A percentile compares a stretch with the other conserved stretches of the same genome.
These are phyloP conservation scores for Daldinia loculata DNA, from an alignment of 495 filamentous ascomycete genomes.

Conservation along the genomic window DNA sequence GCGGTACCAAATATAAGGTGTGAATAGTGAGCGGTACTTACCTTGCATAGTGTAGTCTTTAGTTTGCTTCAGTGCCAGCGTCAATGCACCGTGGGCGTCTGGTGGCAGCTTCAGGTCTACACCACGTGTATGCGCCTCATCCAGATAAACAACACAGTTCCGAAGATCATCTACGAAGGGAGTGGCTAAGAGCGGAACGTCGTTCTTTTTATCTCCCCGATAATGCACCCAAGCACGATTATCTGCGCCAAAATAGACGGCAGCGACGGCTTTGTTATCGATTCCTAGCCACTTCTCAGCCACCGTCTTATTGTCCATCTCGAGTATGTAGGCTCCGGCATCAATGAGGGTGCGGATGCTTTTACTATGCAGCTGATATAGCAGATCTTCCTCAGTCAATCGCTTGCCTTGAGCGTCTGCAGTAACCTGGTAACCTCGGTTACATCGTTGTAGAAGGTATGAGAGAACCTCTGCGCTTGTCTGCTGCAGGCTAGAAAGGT, in stretches of 20 bases:
- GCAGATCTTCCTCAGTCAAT: conserved; percentile 49
- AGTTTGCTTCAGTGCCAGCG: conserved; percentile 55
- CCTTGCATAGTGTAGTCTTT: conserved; percentile 63
- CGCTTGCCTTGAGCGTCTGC: conserved; percentile 40
- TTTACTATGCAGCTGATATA: conserved; percentile 42
- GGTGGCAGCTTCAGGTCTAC: conserved; percentile 59
- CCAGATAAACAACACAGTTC: conserved; percentile 50
- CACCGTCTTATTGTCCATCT: conserved; percentile 55
- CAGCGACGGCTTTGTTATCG: conserved; percentile 46
- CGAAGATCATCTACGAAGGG: conserved; percentile 55
- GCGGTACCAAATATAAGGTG: neutral
- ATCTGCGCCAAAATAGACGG: conserved; percentile 49
- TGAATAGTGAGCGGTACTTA: conserved; percentile 4
- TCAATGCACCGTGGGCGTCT: conserved; percentile 56
- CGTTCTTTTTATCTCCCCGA: conserved; percentile 47
- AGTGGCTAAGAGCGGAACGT: conserved; percentile 51
- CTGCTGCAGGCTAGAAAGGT: conserved; percentile 56
- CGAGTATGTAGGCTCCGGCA: conserved; percentile 61
- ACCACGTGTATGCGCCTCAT: conserved; percentile 58
- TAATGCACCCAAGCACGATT: conserved; percentile 54
- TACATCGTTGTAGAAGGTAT: conserved; percentile 58
- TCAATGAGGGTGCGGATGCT: conserved; percentile 60
- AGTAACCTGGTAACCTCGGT: conserved; percentile 52
- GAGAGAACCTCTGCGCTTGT: conserved; percentile 65
- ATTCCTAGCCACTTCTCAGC: conserved; percentile 58